Conservation (phyloP, 2,329 filamentous ascomycete genomes). For the Pseudopithomyces chartarum region DNA sequence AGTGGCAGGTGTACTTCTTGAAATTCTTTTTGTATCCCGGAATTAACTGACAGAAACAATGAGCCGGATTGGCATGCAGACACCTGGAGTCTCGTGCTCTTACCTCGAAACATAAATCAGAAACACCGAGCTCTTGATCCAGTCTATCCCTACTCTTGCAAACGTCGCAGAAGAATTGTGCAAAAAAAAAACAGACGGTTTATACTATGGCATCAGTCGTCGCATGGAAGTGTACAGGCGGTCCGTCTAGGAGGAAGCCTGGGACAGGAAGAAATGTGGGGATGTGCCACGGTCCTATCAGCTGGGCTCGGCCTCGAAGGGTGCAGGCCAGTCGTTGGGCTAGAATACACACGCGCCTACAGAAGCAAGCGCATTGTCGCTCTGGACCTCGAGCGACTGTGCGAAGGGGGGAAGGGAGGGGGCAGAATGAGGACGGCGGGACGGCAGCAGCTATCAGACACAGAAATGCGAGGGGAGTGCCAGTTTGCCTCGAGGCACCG, state of each 20-base stretch:
- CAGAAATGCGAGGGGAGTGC: constrained; percentile 28
- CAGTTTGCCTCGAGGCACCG: constrained; percentile 33
- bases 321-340: constrained; percentile 31
- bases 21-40: constrained; percentile 27
- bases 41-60: constrained; percentile 34
- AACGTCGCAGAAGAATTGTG: constrained; percentile 36
- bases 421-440: constrained; percentile 17
- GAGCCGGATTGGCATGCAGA: constrained; percentile 15
- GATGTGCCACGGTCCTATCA: constrained; percentile 45
- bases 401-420: constrained; percentile 10
- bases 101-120: constrained; percentile 44
- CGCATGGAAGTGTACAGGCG: constrained; percentile 39
- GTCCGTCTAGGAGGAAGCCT: constrained; percentile 34
- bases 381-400: constrained; percentile 38
- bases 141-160: constrained; percentile 50
- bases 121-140: constrained; percentile 49
- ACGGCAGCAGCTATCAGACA: constrained; percentile 22
- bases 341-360: constrained; percentile 37
- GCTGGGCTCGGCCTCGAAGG: constrained; percentile 36
- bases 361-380: constrained; percentile 45
- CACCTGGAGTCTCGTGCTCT: constrained; percentile 10
- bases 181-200: constrained; percentile 40
- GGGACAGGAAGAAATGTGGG: constrained; percentile 41
- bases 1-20: constrained; percentile 25
- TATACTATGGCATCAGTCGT: constrained; percentile 44